phyloP scores from a whole-genome alignment of 2,329 filamentous ascomycete species.

The Cladosporium colombiae region DNA sequence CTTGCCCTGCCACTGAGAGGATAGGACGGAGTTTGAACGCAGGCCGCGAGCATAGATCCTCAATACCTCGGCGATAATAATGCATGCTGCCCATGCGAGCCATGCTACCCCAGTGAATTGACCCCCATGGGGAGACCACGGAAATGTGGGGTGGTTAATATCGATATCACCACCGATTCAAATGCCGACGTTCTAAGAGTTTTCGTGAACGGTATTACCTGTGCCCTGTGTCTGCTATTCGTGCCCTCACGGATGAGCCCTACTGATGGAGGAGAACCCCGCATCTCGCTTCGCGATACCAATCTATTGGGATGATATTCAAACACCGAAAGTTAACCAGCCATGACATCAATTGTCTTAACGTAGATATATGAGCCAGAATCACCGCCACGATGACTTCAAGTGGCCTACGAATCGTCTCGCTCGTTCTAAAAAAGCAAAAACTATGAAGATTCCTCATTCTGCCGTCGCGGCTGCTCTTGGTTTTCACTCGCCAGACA shows the following conservation, averaged over 20 bases:
- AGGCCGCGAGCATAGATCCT: no score
- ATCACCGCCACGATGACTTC: not conserved
- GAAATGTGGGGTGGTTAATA: not conserved
- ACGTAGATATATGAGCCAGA: not conserved
- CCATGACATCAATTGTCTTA: not conserved
- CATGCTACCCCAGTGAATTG: not conserved
- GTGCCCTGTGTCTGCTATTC: not conserved
- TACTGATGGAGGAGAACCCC: not conserved
- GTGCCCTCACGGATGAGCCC: not conserved
- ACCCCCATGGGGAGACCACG: not conserved
- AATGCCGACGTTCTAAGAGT: not conserved
- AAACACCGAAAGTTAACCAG: not conserved
- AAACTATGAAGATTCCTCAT: not conserved
- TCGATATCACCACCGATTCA: not conserved
- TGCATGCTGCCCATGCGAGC: no score
- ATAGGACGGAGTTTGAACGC: no score
- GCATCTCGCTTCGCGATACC: not conserved
- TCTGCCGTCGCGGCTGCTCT: not conserved
- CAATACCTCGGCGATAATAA: not conserved
- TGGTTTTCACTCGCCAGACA: not conserved
- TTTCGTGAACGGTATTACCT: not conserved
- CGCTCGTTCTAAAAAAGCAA: not conserved
- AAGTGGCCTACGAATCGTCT: not conserved
- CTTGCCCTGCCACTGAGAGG: no score
- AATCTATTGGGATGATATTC: not conserved